Evolutionary conservation across 345 rosid genomes (phyloP), one percentile per base, ranked within the genome.

Genomic region (Orychophragmus violaceus): DNA sequence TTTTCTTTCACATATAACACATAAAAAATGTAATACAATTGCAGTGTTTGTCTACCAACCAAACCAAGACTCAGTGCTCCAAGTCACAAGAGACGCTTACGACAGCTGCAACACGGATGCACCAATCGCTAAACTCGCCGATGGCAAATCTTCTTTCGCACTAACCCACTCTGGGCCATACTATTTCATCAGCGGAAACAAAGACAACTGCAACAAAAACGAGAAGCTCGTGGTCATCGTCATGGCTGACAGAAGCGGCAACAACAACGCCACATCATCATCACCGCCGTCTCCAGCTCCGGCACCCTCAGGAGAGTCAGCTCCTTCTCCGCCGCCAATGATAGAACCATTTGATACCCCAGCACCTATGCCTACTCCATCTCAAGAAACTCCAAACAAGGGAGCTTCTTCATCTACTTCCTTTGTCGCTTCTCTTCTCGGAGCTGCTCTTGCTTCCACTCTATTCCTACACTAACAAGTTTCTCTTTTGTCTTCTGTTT

Each of bases 181-280:
- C 79, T 75, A 87, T 62, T 91, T 89, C 88, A 87, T 87, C 57
- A 92, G 92, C 27, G 96, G 98, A 42, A 86, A 79, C 74, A 78
- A 76, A 76, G 86, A 84, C 12, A 72, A 83, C 69, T 92, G 98
- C 73, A 56, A 61, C 24, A 89, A 89, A 65, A 80, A 80, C 44
- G 83, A 92, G 78, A 92, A 89, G 78, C 19, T 93, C 7, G 69
- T 36, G 12, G 69, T 85, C 1, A 56, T 82, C 3, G 97, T 93
- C 61, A 62, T 93, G 73, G 91, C 95, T 5, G 85, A 83, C 41
- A 80, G 98, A 68, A 80, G 64, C 76, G 78, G 78, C 70, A 62
- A 48, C 55, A 58, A 76, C 46, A 83, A 61, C 50, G 30, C 24
- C 1, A 41, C 78, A 41, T 1, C 32, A 41, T 59, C 80, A 6